Percentiles rank a stretch among this genome's conserved stretches.
phyloP scores from a whole-genome alignment of 2,329 filamentous ascomycete species.

The Ilyonectria sp. region DNA sequence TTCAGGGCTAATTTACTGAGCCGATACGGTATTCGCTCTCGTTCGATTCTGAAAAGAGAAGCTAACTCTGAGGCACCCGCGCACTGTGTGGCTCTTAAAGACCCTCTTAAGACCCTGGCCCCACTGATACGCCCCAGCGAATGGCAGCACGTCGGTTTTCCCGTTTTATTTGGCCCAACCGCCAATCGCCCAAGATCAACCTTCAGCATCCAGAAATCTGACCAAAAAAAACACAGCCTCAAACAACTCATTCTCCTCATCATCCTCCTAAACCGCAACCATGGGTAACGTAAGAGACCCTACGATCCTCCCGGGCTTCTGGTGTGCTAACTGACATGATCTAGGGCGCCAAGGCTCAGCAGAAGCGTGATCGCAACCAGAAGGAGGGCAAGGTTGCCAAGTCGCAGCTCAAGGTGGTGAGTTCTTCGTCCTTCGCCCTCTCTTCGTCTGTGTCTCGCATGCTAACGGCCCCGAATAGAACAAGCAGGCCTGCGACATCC shows the following conservation, averaged over 20 bases:
- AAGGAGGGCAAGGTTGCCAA: slow-evolving; percentile 73
- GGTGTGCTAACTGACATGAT: slow-evolving; percentile 40
- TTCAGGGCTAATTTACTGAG: too few species aligned
- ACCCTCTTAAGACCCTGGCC: neutral
- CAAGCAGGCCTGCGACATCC: slow-evolving; percentile 80
- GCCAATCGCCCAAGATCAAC: slow-evolving; percentile 28
- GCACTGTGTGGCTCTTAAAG: neutral
- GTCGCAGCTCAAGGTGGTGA: slow-evolving; percentile 78
- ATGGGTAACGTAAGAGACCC: slow-evolving; percentile 56
- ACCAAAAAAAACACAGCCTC: slow-evolving; percentile 18
- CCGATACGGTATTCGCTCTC: neutral
- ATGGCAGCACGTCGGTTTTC: slow-evolving; percentile 34
- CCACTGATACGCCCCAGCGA: neutral
- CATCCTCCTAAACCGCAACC: slow-evolving; percentile 36
- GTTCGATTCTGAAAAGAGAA: neutral
- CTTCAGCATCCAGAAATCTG: slow-evolving; percentile 29
- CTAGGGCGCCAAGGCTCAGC: slow-evolving; percentile 76
- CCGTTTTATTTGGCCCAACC: slow-evolving; percentile 30
- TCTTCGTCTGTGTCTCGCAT: neutral
- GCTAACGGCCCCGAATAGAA: slow-evolving; percentile 67
- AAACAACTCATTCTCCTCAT: slow-evolving; percentile 27
- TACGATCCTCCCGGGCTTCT: neutral
- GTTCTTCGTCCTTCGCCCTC: slow-evolving; percentile 49
- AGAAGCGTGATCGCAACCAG: slow-evolving; percentile 81
- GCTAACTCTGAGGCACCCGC: too few species aligned